Conservation (phyloP, 139 green algal species). For the Tetradesmus obliquus region DNA sequence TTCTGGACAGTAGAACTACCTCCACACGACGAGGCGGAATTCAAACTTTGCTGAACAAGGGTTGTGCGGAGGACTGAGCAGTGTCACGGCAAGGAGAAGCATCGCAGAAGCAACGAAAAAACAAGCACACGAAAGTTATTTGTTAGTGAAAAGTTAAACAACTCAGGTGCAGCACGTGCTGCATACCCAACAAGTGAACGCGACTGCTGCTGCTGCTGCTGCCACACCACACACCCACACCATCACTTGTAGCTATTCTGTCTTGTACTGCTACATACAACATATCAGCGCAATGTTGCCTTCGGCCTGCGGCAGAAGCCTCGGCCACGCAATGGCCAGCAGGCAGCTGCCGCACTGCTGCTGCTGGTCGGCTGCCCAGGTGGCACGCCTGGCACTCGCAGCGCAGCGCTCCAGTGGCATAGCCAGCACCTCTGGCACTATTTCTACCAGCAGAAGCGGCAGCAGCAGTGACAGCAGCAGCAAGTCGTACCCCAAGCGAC, state of each 20-base stretch:
- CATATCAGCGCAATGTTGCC: background rate
- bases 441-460: background rate
- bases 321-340: background rate
- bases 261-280: background rate
- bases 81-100: background rate
- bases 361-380: background rate
- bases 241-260: too few species aligned
- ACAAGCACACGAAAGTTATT: too few species aligned
- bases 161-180: too few species aligned
- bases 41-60: background rate
- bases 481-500: background rate
- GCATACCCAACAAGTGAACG: too few species aligned
- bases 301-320: background rate
- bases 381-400: background rate
- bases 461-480: background rate
- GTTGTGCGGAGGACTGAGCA: background rate
- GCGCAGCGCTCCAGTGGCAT: background rate
- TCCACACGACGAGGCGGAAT: background rate
- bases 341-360: background rate
- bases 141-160: too few species aligned
- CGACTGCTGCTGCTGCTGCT: background rate
- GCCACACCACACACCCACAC: too few species aligned
- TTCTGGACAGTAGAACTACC: background rate
- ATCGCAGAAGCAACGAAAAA: too few species aligned
- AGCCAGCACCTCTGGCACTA: slow-evolving; percentile 13